Percentiles rank a stretch among this genome's conserved stretches.
phyloP scores from a whole-genome alignment of 805 yeast genomes.

The Clavispora vitiphila region DNA sequence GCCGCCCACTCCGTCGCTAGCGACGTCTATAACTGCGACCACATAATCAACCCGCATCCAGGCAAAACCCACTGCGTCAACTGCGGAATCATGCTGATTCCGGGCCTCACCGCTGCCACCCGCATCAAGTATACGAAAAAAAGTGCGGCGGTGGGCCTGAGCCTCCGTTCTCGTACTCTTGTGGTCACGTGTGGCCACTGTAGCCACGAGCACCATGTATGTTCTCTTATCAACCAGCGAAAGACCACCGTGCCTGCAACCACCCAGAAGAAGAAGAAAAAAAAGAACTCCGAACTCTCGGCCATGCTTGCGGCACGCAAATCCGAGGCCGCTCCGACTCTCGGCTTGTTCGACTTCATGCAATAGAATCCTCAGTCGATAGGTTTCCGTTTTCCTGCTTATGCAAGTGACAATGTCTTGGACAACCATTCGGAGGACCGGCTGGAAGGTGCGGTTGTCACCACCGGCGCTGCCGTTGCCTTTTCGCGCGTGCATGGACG shows the following conservation, averaged over 20 bases:
- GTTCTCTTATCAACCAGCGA: not conserved
- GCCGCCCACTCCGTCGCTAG: slow-evolving; percentile 21
- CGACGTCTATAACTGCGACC: slow-evolving; percentile 17
- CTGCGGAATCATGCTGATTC: slow-evolving; percentile 30
- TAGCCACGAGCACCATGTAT: not conserved
- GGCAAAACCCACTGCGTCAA: slow-evolving; percentile 21
- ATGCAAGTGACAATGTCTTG: not conserved
- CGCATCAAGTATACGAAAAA: slow-evolving; percentile 18
- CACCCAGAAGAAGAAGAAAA: slow-evolving; percentile 40
- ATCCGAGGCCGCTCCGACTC: slow-evolving; percentile 24
- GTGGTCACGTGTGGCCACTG: not conserved
- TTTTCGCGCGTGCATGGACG: slow-evolving; percentile 31
- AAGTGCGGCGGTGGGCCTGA: not conserved
- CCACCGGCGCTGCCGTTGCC: slow-evolving; percentile 1
- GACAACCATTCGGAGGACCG: not conserved
- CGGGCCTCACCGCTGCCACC: slow-evolving; percentile 28
- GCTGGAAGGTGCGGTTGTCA: slow-evolving; percentile 7
- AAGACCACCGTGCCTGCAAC: not conserved
- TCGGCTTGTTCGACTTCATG: slow-evolving; percentile 51
- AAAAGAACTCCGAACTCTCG: slow-evolving; percentile 38
- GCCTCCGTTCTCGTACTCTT: not conserved
- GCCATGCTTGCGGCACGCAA: slow-evolving; percentile 39
- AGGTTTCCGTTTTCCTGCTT: too few species aligned
- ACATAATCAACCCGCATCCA: slow-evolving; percentile 26
- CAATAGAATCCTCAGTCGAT: slow-evolving; percentile 1